These are phyloP conservation scores for Botrytis deweyae DNA, from an alignment of 2,329 filamentous ascomycete genomes.

Conservation along the genomic window DNA sequence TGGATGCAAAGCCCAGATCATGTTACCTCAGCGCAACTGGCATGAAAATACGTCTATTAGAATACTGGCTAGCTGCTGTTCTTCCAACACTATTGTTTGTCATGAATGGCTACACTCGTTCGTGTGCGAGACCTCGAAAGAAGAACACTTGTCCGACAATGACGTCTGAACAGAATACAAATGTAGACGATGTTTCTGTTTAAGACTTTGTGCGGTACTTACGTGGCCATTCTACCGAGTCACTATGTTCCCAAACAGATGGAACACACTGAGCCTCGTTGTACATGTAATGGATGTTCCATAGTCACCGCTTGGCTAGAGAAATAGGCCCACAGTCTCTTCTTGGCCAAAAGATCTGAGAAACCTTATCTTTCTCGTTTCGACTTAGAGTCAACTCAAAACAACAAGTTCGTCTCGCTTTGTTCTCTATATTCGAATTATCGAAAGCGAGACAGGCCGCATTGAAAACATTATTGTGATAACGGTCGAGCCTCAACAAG, in stretches of 20 bases:
- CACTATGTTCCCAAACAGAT: slow-evolving; percentile 8
- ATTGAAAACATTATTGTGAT: slow-evolving; percentile 15
- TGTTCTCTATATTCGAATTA: slow-evolving; percentile 4
- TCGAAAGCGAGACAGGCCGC: slow-evolving; percentile 2
- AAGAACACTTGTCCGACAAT: not conserved
- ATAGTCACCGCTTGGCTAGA: not conserved
- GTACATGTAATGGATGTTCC: not conserved
- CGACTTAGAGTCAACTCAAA: slow-evolving; percentile 2
- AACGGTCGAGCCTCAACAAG: slow-evolving; percentile 9
- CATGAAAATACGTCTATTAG: not conserved
- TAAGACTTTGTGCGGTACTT: not conserved
- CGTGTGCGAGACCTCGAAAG: not conserved
- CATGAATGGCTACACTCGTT: not conserved
- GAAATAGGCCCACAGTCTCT: not conserved
- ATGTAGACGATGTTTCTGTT: not conserved
- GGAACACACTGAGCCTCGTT: slow-evolving; percentile 5
- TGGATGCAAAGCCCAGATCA: not conserved
- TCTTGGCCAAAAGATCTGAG: not conserved
- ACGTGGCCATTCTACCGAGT: not conserved
- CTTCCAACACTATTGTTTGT: not conserved
- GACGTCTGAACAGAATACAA: not conserved
- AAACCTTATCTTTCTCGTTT: not conserved
- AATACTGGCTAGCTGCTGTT: not conserved
- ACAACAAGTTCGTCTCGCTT: slow-evolving; percentile 5
- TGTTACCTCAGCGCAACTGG: no score